Base-by-base conservation (phyloP, 371 early-diverging fungal species). In the Chytridiales sp. region DNA sequence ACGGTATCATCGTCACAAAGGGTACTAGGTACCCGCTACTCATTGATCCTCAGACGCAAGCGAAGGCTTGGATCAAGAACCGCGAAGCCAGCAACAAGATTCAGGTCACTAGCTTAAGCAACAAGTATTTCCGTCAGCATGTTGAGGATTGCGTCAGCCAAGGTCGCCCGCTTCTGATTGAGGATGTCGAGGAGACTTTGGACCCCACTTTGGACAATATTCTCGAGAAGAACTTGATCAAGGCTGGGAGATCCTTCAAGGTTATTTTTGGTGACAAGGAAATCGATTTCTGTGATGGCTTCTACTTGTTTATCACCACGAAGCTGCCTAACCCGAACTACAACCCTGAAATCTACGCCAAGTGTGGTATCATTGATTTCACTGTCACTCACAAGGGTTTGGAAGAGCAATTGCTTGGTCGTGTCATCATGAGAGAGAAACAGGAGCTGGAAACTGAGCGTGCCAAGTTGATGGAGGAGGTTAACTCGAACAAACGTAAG, bases 161-260 rank as follows among this genome's bases (percentile, higher is more conserved):
- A 48, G 83, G 83, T 13, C 73, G 78, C 11, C 84, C 84, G 9
- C 59, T 84, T 32, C 58, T 84, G 39, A 83, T 84, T 69, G 83
- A 84, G 71, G 83, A 84, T 47, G 82, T 81, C 1, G 82, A 81
- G 51, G 84, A 84, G 56, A 60, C 69, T 3, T 60, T 84, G 3
- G 84, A 84, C 59, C 83, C 84, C 19, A 81, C 82, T 1, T 67
- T 84, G 19, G 83, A 84, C 67, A 81, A 83, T 56, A 84, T 84
- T 51, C 49, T 84, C 17, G 81, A 81, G 57, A 73, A 67, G 55
- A 83, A 83, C 64, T 60, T 84, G 60, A 78, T 84, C 58, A 81
- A 79, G 48, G 73, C 76, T n/a, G 84, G 83, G 38, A 64, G 80
- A 4, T 61, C 72, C 1, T 83, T 62, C 67, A 83, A 81, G 59